Evolutionary conservation across 108 stramenopile species (phyloP), one percentile per base, ranked within the genome.

Genomic region (Pseudonitzschia multistriata): DNA sequence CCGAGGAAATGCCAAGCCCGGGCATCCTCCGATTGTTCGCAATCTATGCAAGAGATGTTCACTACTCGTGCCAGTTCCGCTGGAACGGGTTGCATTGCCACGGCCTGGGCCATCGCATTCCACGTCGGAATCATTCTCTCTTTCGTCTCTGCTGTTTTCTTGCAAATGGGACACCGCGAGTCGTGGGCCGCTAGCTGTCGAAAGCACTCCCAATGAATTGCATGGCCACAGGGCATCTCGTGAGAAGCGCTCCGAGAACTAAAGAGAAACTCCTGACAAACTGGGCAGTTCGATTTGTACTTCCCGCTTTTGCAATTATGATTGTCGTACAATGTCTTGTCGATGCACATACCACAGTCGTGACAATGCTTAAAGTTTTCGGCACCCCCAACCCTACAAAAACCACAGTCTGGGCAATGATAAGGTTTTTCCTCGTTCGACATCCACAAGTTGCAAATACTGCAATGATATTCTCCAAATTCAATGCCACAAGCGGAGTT

Each of bases 301-400:
- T 89, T 94, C 13, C 93, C 93, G 37, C 76, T 76, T 53, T 89
- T 91, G 68, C 93, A 94, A 67, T 94, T 90, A 69, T 94, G 93
- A 42, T 85, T 77, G 39, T 66, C 54, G 65, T 86, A 91, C 24
- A 94, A 54, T 31, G 64, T 72, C 11, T 67, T 81, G 67, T 94
- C 93, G 49, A 94, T 94, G 68, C 93, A 94, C 93, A 94, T 94
- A 11, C 93, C 93, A 63, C 93, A 94, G 57, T 86, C 89, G 59
- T 89, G 73, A 61, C 93, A 94, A 57, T 94, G 93, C 19, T 74
- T 83, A 67, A 91, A 94, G 62, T 91, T 94, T 65, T 91, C 93
- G 10, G 81, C 77, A 15, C 93, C 93, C 22, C 93, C 93, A 0
- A 94, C 93, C 22, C 93, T 86, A 68, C 93, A 94, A 79, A 94